Base-by-base conservation (phyloP, 352 stramenopile genomes). In the Globisporangium alternatum region DNA sequence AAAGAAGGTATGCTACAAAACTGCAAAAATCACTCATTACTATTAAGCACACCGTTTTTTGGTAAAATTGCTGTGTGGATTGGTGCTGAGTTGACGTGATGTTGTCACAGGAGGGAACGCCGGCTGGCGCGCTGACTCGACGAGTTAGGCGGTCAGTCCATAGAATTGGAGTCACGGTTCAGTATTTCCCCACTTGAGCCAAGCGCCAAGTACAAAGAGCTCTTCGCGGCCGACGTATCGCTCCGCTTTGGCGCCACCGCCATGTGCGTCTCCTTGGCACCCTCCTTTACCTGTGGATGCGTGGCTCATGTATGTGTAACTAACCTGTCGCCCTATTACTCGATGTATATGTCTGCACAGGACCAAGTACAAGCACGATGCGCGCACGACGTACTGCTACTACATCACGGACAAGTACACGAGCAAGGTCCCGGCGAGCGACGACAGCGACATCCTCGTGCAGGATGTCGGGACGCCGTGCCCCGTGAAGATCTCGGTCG, bases 331-430 rank as follows among this genome's bases (percentile, higher is more conserved):
- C 28, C 28, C 21, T 39, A 39, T 39, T 39, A 12, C 33, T 39
- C 33, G 8, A 8, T 39, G 3, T 52, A 22, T 49, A 0, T 54
- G 12, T 54, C 25, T 52, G 30, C 10, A 6, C 60, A 83, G 70
- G 70, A 67, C 71, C 65, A 78, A 65, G 56, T 91, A 86, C 69
- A 89, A 88, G 62, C 87, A 91, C 65, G 84, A 93, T 71, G 76
- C 67, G 49, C 84, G 69, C 65, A 93, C 84, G 35, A 93, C 84
- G 49, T 91, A 93, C 73, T 93, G 84, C 71, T 93, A 90, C 69
- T 90, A 88, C 70, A 72, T 88, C 17, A 67, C 71, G 22, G 72
- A 88, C 12, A 85, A 81, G 63, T 89, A 89, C 67, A 81, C 77
- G 37, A 63, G 69, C 56, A 63, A 86, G 56, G 62, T 80, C 41